phyloP scores from a whole-genome alignment of 805 yeast species.

The Nakazawaea siamensis region DNA sequence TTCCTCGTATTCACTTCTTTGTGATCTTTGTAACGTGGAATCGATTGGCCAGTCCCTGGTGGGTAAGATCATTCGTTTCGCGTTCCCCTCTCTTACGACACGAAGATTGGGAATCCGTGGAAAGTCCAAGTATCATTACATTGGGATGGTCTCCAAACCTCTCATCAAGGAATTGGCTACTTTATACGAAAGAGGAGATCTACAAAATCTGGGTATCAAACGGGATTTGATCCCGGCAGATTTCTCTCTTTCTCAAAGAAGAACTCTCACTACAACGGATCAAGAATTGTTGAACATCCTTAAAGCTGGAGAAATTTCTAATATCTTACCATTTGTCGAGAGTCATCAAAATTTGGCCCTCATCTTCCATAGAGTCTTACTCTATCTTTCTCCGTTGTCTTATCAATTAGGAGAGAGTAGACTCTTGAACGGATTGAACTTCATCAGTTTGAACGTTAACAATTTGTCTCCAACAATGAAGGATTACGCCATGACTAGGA shows the following conservation, averaged over 20 bases:
- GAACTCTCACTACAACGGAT: too few relatives aligned
- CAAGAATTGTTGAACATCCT: neutral
- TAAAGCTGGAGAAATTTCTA: neutral
- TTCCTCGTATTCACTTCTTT: slow-evolving; percentile 15
- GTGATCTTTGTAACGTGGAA: slow-evolving; percentile 21
- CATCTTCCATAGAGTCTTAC: neutral
- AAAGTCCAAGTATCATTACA: slow-evolving; percentile 74
- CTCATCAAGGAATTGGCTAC: slow-evolving; percentile 4
- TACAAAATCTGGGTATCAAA: neutral
- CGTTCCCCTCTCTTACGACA: slow-evolving; percentile 59
- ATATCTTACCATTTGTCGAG: neutral
- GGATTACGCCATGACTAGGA: neutral
- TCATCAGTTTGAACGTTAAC: neutral
- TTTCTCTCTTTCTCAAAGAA: neutral
- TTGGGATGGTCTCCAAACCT: slow-evolving; percentile 42
- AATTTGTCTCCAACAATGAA: neutral
- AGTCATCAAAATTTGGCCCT: neutral
- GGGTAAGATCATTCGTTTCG: slow-evolving; percentile 60
- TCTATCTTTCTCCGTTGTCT: slow-evolving; percentile 6
- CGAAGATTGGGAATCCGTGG: slow-evolving; percentile 75
- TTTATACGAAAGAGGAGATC: slow-evolving; percentile 1
- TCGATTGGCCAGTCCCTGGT: slow-evolving; percentile 68
- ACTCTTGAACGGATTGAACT: slow-evolving; percentile 4
- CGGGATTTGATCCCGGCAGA: neutral
- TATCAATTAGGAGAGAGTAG: slow-evolving; percentile 6